Conservation (phyloP, 352 stramenopile genomes). For the Elongisporangium undulatum region DNA sequence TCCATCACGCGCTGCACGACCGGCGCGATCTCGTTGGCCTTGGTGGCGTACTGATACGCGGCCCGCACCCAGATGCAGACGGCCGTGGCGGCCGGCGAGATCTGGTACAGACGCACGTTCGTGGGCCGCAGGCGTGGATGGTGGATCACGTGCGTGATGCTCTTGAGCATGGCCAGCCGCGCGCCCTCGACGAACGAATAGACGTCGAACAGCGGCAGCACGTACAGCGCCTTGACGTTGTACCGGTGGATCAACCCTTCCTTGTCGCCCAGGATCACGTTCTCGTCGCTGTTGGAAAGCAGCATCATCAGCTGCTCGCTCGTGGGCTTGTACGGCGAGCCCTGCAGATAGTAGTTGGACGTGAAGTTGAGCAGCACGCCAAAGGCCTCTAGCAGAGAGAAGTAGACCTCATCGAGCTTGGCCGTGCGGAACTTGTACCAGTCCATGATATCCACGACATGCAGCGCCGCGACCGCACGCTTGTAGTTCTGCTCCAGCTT, state of each 20-base stretch:
- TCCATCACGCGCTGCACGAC: constrained; percentile 48
- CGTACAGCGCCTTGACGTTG: constrained; percentile 70
- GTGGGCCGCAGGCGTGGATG: constrained; percentile 59
- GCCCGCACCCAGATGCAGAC: constrained; percentile 70
- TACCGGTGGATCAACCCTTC: constrained; percentile 80
- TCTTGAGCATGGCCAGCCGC: constrained; percentile 52
- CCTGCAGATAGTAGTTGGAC: constrained; percentile 52
- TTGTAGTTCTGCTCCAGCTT: constrained; percentile 62
- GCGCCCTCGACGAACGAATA: constrained; percentile 75
- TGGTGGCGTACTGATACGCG: constrained; percentile 64
- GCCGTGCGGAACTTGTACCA: constrained; percentile 68
- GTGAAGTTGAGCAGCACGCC: constrained; percentile 68
- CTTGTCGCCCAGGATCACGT: constrained; percentile 71
- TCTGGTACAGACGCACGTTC: constrained; percentile 55
- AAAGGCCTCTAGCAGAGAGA: constrained; percentile 67
- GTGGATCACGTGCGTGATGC: constrained; percentile 65
- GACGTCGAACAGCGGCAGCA: constrained; percentile 73
- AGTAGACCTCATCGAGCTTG: constrained; percentile 51
- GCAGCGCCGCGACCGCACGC: constrained; percentile 44
- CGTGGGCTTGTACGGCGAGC: constrained; percentile 34
- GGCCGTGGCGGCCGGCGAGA: constrained; percentile 58
- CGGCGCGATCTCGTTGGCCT: constrained; percentile 60
- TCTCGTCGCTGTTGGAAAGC: constrained; percentile 75
- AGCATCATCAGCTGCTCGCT: constrained; percentile 60
- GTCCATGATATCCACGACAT: constrained; percentile 51